phyloP scores from a whole-genome alignment of 2,329 filamentous ascomycete genomes.

The Paraphoma sp. region DNA sequence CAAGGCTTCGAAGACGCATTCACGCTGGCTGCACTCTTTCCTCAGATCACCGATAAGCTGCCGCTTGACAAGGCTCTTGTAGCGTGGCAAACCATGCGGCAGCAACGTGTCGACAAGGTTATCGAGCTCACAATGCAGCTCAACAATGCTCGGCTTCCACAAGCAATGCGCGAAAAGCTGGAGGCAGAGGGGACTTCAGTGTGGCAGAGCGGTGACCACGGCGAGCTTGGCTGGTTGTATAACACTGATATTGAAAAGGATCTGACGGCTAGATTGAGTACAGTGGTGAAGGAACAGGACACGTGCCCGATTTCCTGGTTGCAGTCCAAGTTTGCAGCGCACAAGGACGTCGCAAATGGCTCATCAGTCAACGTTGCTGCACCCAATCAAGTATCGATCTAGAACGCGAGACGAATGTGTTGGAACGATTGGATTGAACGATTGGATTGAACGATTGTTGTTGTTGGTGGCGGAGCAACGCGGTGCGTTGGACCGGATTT shows the following conservation, averaged over 20 bases:
- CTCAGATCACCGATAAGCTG: constrained; percentile 5
- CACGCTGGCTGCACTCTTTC: constrained; percentile 16
- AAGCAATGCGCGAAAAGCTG: constrained; percentile 29
- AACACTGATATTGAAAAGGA: constrained; percentile 19
- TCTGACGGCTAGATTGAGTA: not conserved
- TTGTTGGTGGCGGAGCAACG: too few species aligned
- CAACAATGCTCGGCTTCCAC: constrained; percentile 56
- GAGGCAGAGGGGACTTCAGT: constrained; percentile 11
- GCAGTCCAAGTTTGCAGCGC: not conserved
- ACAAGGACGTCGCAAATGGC: not conserved
- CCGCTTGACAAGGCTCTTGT: constrained; percentile 37
- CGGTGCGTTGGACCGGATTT: too few species aligned
- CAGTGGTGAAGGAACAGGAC: constrained; percentile 4
- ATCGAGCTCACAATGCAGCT: constrained; percentile 58
- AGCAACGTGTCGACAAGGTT: constrained; percentile 57
- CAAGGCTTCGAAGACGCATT: constrained; percentile 63
- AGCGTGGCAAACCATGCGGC: constrained; percentile 58
- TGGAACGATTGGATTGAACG: too few species aligned
- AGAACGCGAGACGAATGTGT: too few species aligned
- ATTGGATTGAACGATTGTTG: too few species aligned
- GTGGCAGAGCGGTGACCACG: constrained; percentile 21
- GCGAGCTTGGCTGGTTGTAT: constrained; percentile 26
- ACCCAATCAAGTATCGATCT: too few species aligned
- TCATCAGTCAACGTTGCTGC: too few species aligned
- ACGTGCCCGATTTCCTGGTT: constrained; percentile 1